A percentile compares a stretch with the other conserved stretches of the same genome.
These are phyloP conservation scores for Phytophthora multivora DNA, from an alignment of 352 stramenopile genomes.

Conservation along the genomic window DNA sequence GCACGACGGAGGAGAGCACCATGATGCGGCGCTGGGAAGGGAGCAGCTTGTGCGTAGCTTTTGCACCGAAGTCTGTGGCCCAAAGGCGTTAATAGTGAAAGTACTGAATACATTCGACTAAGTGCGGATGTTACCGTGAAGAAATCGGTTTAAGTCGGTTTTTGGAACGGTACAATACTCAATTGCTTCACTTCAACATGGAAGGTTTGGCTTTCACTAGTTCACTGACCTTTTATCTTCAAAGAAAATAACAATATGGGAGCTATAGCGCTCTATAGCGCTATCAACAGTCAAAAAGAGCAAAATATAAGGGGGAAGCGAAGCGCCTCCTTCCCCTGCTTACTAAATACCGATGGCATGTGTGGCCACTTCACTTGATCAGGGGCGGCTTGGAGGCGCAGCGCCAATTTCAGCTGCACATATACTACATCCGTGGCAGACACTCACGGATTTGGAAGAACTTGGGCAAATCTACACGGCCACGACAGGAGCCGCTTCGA, in stretches of 20 bases:
- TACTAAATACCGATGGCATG: slow-evolving; percentile 43
- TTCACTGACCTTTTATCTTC: slow-evolving; percentile 21
- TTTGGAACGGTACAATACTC: not conserved
- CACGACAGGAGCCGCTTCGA: slow-evolving; percentile 27
- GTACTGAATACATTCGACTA: slow-evolving; percentile 7
- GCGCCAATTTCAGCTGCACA: slow-evolving; percentile 25
- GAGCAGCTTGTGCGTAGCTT: slow-evolving; percentile 26
- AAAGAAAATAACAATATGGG: slow-evolving; percentile 38
- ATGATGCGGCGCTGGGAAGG: slow-evolving; percentile 15
- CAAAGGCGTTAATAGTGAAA: slow-evolving; percentile 16
- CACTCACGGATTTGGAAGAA: slow-evolving; percentile 1
- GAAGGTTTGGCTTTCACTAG: not conserved
- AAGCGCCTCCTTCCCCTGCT: slow-evolving; percentile 23
- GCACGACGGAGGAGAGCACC: slow-evolving; percentile 31
- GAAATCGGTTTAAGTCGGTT: too few relatives aligned
- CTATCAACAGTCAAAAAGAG: slow-evolving; percentile 34
- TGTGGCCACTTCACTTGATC: slow-evolving; percentile 26
- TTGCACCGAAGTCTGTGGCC: slow-evolving; percentile 32
- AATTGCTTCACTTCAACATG: slow-evolving; percentile 1
- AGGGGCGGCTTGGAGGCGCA: slow-evolving; percentile 15
- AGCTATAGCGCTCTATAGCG: too few relatives aligned
- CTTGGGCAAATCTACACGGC: slow-evolving; percentile 25
- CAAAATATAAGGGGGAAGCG: slow-evolving; percentile 31
- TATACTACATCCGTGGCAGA: slow-evolving; percentile 33
- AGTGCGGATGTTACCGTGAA: slow-evolving; percentile 6